phyloP scores from a whole-genome alignment of 768 basidiomycete genomes.

The Leccinum incarnatum region DNA sequence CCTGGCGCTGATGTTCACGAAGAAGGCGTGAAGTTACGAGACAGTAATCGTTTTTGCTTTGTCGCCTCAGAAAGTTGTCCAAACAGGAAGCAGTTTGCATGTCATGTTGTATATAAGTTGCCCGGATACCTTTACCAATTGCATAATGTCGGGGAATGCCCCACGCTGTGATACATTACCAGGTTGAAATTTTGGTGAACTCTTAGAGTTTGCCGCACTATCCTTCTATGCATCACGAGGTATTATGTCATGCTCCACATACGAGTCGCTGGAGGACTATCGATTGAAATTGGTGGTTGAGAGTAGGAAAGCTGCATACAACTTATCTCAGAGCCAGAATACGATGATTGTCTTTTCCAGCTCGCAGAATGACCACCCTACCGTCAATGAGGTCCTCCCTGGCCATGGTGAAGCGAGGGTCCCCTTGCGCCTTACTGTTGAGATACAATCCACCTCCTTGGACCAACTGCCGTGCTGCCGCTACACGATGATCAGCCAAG shows the following conservation, averaged over 20 bases:
- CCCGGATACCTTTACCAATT: background rate
- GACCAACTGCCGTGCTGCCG: constrained; percentile 62
- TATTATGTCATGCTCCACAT: background rate
- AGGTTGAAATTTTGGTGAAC: too few species aligned
- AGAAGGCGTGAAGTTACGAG: background rate
- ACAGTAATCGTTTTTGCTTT: background rate
- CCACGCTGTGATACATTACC: too few species aligned
- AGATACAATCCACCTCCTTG: constrained; percentile 67
- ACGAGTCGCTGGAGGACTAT: background rate
- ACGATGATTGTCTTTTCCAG: constrained; percentile 70
- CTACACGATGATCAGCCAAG: constrained; percentile 36
- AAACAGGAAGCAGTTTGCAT: background rate
- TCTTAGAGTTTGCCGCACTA: too few species aligned
- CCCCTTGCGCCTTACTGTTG: constrained; percentile 60
- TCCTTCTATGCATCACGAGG: too few species aligned
- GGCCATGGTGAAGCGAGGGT: constrained; percentile 42
- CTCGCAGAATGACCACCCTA: constrained; percentile 61
- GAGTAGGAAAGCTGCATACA: background rate
- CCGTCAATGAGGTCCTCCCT: constrained; percentile 54
- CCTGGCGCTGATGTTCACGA: constrained; percentile 19
- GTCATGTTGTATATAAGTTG: background rate
- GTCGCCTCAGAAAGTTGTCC: background rate
- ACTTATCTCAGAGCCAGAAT: constrained; percentile 44
- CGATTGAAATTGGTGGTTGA: background rate
- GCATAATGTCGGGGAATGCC: too few species aligned